Percentiles rank a stretch among this genome's conserved stretches.
Evolutionary conservation across 176 grass and related monocot species (phyloP).

Genomic region (Pharus latifolius): DNA sequence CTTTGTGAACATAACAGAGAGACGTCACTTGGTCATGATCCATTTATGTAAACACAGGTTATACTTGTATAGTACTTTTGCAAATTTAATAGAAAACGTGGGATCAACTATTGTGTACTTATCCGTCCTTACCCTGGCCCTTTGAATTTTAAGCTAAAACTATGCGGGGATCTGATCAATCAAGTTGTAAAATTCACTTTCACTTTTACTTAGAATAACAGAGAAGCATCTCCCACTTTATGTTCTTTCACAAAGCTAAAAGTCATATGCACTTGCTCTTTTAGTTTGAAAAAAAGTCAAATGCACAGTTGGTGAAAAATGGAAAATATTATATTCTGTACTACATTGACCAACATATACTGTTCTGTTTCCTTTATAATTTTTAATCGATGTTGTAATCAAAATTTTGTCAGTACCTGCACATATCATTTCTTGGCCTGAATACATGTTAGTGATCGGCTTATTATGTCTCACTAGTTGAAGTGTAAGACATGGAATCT

Average conservation of each 20-base stretch:
- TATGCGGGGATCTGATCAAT: not conserved
- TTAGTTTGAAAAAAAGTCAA: no score
- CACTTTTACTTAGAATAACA: constrained; percentile 17
- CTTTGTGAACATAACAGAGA: not conserved
- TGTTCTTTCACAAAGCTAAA: not conserved
- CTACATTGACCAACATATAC: not conserved
- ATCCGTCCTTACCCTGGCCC: not conserved
- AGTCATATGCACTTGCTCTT: not conserved
- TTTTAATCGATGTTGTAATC: not conserved
- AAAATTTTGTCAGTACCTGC: not conserved
- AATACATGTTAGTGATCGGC: not conserved
- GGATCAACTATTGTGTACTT: not conserved
- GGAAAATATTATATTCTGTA: not conserved
- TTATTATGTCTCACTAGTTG: not conserved
- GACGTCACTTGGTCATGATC: not conserved
- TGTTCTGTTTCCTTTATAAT: not conserved
- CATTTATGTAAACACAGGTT: constrained; percentile 22
- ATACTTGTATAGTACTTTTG: not conserved
- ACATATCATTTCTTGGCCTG: not conserved
- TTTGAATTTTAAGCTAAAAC: not conserved
- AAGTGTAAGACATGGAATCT: no score
- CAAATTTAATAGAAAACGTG: not conserved
- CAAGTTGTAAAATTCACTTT: constrained; percentile 1
- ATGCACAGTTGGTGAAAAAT: not conserved
- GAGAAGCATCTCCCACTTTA: not conserved